These are phyloP conservation scores for Vitis amurensis DNA, from an alignment of 164 flowering plant genomes.

Conservation along the genomic window DNA sequence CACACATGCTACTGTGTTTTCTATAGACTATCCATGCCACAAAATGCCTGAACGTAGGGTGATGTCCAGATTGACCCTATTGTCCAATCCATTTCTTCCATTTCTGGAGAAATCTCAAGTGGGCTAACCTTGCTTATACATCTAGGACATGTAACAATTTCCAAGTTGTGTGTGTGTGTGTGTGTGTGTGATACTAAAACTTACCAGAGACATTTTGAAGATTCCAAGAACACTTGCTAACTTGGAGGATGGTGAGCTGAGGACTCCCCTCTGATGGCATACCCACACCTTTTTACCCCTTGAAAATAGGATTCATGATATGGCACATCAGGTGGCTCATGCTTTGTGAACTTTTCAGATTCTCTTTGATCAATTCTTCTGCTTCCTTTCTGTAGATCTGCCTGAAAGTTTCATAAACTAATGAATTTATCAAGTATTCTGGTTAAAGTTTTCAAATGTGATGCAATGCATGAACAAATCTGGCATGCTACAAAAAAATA, in stretches of 20 bases:
- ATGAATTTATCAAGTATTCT: background rate
- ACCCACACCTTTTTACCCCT: background rate
- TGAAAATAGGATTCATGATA: background rate
- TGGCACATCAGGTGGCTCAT: background rate
- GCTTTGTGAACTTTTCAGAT: background rate
- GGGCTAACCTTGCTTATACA: too few species aligned
- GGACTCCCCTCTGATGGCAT: background rate
- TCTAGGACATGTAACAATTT: too few species aligned
- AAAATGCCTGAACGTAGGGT: too few species aligned
- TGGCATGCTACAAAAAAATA: background rate
- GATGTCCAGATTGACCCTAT: too few species aligned
- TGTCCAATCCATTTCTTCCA: too few species aligned
- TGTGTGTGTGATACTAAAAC: too few species aligned
- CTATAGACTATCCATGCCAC: too few species aligned
- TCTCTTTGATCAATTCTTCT: constrained; percentile 3
- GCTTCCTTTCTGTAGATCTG: constrained; percentile 4
- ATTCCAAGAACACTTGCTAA: background rate
- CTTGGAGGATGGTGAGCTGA: background rate
- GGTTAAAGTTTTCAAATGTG: background rate
- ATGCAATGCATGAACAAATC: background rate
- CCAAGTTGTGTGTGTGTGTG: too few species aligned
- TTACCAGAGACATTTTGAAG: too few species aligned
- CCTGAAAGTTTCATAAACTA: constrained; percentile 12
- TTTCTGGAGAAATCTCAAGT: too few species aligned
- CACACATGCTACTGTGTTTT: too few species aligned